Percentiles rank a stretch among this genome's conserved stretches.
Evolutionary conservation across 306 rosid genomes (phyloP).

Genomic region (Malus sieversii): DNA sequence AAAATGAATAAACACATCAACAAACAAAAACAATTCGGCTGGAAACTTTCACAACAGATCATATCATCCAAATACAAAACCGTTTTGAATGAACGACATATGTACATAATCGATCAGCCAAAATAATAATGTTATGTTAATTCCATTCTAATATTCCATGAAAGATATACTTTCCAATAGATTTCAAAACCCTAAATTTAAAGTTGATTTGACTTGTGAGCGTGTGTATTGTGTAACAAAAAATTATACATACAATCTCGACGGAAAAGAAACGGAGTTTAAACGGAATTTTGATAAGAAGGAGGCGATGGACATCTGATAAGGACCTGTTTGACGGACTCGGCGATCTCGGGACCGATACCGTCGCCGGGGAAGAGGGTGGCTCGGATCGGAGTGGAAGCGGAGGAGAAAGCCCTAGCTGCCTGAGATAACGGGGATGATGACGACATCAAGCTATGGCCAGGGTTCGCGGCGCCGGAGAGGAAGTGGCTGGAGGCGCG

Average conservation of each 20-base stretch:
- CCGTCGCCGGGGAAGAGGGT: conserved; percentile 99
- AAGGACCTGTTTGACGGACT: conserved; percentile 81
- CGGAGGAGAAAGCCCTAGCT: conserved; percentile 55
- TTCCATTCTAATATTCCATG: not conserved
- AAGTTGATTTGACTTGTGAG: not conserved
- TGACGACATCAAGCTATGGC: not conserved
- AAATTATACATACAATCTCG: not conserved
- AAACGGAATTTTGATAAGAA: not conserved
- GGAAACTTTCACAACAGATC: not conserved
- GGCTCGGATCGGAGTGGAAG: conserved; percentile 61
- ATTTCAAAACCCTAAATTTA: conserved; percentile 3
- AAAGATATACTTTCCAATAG: not conserved
- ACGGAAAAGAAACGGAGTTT: not conserved
- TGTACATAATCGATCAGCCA: not conserved
- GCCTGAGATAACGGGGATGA: not conserved
- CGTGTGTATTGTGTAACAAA: not conserved
- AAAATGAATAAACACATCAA: not conserved
- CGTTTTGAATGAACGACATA: not conserved
- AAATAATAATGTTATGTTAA: not conserved
- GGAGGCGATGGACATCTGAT: not conserved
- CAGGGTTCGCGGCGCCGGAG: conserved; percentile 29
- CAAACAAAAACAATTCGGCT: not conserved
- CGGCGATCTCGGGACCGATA: conserved; percentile 94
- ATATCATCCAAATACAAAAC: not conserved
- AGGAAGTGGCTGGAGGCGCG: conserved; percentile 36